Conservation (phyloP, 2,329 filamentous ascomycete species). For the Calonectria multiphialidica region DNA sequence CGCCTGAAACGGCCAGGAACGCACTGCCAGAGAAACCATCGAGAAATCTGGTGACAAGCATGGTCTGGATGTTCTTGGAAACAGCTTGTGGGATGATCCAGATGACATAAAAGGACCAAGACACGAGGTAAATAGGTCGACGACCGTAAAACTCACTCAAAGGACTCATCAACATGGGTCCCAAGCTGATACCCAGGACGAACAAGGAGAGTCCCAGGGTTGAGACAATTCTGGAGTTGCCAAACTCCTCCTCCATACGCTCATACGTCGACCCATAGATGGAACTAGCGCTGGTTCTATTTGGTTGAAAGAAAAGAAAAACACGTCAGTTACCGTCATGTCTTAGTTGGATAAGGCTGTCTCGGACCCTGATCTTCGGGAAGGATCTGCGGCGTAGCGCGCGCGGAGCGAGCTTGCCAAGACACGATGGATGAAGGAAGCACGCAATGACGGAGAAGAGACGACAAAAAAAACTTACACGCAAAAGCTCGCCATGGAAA, state of each 20-base stretch:
- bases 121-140: conserved; percentile 81
- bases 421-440: conserved; percentile 1
- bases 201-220: conserved; percentile 87
- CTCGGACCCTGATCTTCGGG: neutral
- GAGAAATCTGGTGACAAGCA: conserved; percentile 84
- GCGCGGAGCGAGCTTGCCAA: neutral
- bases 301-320: neutral
- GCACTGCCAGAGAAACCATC: conserved; percentile 78
- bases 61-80: conserved; percentile 83
- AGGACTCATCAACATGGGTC: conserved; percentile 73
- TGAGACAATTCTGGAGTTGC: conserved; percentile 76
- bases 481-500: conserved; percentile 81
- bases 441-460: conserved; percentile 7
- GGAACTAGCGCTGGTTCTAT: conserved; percentile 85
- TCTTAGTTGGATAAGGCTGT: neutral
- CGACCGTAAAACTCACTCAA: conserved; percentile 86
- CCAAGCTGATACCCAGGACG: conserved; percentile 78
- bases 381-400: neutral
- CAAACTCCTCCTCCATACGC: conserved; percentile 82
- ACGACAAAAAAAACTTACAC: conserved; percentile 74
- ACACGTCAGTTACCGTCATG: neutral
- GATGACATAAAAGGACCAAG: conserved; percentile 80
- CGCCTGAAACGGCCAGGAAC: conserved; percentile 81
- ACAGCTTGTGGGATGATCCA: conserved; percentile 87
- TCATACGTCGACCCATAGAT: conserved; percentile 87